These are phyloP conservation scores for Paramyrothecium sp. DNA, from an alignment of 2,329 filamentous ascomycete species.

Conservation along the genomic window DNA sequence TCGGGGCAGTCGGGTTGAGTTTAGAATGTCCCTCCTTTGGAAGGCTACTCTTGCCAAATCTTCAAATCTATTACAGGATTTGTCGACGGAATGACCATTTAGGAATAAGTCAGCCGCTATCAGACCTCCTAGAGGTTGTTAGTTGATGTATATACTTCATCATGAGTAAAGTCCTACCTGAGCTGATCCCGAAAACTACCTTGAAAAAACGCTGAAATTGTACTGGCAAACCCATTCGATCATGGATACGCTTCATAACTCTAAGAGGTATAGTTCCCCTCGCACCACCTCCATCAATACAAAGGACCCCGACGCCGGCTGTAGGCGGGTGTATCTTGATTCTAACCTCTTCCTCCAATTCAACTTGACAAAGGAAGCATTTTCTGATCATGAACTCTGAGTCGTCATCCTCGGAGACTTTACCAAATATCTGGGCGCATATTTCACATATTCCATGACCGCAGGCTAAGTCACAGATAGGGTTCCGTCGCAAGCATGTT, in stretches of 20 bases:
- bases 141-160: not conserved
- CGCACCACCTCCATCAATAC: not conserved
- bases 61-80: not conserved
- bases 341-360: not conserved
- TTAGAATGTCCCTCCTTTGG: not conserved
- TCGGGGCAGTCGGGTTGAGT: not conserved
- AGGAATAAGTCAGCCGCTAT: not conserved
- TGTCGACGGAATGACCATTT: not conserved
- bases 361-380: not conserved
- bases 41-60: not conserved
- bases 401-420: not conserved
- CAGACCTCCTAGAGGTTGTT: not conserved
- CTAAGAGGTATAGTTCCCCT: not conserved
- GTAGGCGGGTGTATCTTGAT: not conserved
- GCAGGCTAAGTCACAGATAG: not conserved
- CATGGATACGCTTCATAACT: not conserved
- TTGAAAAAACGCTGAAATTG: not conserved
- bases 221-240: not conserved
- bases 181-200: not conserved
- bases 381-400: not conserved
- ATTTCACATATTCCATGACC: not conserved
- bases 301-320: not conserved
- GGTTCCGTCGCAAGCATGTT: not conserved
- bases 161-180: not conserved
- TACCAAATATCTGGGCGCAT: not conserved